Base-by-base conservation (phyloP, 176 grass and related monocot species). In the Ensete glaucum region DNA sequence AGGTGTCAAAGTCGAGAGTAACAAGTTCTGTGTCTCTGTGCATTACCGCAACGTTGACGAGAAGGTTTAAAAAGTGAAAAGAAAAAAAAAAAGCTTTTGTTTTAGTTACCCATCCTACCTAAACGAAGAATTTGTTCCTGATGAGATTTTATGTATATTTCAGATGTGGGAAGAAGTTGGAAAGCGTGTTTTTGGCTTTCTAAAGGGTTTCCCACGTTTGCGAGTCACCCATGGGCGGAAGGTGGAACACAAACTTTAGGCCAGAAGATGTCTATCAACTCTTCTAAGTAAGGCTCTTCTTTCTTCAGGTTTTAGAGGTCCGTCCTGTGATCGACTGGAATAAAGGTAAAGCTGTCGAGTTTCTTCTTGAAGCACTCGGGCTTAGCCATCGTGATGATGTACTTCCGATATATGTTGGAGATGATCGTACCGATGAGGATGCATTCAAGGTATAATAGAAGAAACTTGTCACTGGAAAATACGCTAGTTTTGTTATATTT, bases 11-110 rank as follows among this genome's bases (percentile, higher is more conserved):
- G 82, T 99, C 14, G 95, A 99, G 84, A 89, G 94, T 67, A 99
- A 99, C 80, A 94, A 94, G 51, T 99, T 99, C 26, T 94, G 95
- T 72, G 83, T 85, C 56, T 94, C 95, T 63, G 90, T 99, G 23
- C 95, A 99, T 78, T 99, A 99, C 62, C 95, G 95, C 26, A 89
- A 91, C 65, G 95, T 99, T 58, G 78, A 87, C 65, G 80, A 89
- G 53, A 91, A 94, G 90, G 95, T 94, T 23, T 23, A 82, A 69
- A 51, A 15, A 43, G 4, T 16, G 22, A 23, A 23, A 23, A 23
- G n/a, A n/a, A 23, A 23, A 23, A 53, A 14, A 52, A 1, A 2
- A 17, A 25, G 11, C 11, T 26, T 25, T 25, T 29, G 2, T 25
- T 43, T 43, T 43, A 43, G 34, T 43, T 43, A 43, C 34, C 34